Base-by-base conservation (phyloP, 441 rosid species). In the Jatropha podagrica region DNA sequence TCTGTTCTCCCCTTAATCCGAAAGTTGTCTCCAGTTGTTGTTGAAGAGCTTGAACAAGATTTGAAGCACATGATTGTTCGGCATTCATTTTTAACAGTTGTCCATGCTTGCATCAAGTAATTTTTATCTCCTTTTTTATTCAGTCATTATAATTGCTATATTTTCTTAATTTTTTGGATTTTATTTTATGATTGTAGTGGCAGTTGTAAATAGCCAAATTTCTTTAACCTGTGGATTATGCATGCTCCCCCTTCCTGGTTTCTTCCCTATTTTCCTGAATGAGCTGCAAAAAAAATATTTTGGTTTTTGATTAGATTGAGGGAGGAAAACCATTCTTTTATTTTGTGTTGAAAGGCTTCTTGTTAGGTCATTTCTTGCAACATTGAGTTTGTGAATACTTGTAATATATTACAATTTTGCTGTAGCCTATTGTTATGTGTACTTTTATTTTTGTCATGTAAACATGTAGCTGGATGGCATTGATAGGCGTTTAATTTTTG, bases 81-180 rank as follows among this genome's bases (percentile, higher is more conserved):
- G 11, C 98, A 94, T 87, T 91, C 99, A 41, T 96, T 96, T 86
- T 84, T 96, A 85, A 90, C 98, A 48, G 98, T 96, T 80, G 99
- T 94, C 78, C 99, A 96, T 83, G 98, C 99, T 67, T 93, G 98
- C 88, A 88, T 96, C 84, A 94, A 90, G 99, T 96, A 92, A 84
- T 74, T 81, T 72, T 65, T 74, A 63, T 51, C 23, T 68, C 76
- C 74, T 48, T 58, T 48, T 40, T 60, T 60, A 18, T 17, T 18
- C 20, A 15, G 62, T 74, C 74, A 5, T 76, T 74, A 48, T 65
- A 14, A 26, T 64, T 84, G 51, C 55, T 60, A n/a, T 66, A 61
- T 73, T 55, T 65, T 46, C 32, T 70, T 61, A 41, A 18, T 76
- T 61, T 61, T 41, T 68, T 63, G 20, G 7, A 38, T 15, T n/a